Conservation (phyloP, 345 rosid genomes). For the Erysimum cheiranthoides region DNA sequence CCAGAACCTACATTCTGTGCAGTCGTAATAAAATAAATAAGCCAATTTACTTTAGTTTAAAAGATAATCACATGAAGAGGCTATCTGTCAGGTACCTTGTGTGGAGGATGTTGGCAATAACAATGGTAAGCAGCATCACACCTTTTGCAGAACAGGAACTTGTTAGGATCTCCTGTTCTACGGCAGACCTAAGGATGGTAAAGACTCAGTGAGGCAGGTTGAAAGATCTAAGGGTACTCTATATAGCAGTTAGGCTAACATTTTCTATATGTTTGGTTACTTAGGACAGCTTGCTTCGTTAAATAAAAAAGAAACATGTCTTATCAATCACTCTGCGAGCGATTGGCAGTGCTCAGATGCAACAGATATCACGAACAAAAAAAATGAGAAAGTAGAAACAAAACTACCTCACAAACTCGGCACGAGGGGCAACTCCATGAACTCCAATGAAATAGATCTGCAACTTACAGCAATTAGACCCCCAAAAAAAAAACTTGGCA, state of each 20-base stretch:
- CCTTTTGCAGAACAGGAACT: constrained; percentile 95
- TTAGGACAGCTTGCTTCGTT: not conserved
- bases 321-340: not conserved
- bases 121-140: constrained; percentile 99
- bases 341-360: constrained; percentile 3
- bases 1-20: constrained; percentile 93
- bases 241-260: not conserved
- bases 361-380: constrained; percentile 5
- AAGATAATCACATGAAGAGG: constrained; percentile 23
- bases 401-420: constrained; percentile 87
- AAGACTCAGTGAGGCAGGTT: constrained; percentile 31
- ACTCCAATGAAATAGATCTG: constrained; percentile 99
- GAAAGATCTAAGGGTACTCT: constrained; percentile 5
- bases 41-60: constrained; percentile 13
- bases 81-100: constrained; percentile 66
- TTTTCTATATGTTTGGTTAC: not conserved
- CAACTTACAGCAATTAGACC: constrained; percentile 43
- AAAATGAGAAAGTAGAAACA: constrained; percentile 2
- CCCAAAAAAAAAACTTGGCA: not conserved
- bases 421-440: constrained; percentile 96
- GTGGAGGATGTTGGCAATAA: constrained; percentile 98
- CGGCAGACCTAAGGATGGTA: constrained; percentile 67
- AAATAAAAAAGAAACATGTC: not conserved
- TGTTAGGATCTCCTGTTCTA: constrained; percentile 97
- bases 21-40: constrained; percentile 36